Evolutionary conservation across 768 basidiomycete genomes (phyloP).

Genomic region (Psilocybe cyanescens): DNA sequence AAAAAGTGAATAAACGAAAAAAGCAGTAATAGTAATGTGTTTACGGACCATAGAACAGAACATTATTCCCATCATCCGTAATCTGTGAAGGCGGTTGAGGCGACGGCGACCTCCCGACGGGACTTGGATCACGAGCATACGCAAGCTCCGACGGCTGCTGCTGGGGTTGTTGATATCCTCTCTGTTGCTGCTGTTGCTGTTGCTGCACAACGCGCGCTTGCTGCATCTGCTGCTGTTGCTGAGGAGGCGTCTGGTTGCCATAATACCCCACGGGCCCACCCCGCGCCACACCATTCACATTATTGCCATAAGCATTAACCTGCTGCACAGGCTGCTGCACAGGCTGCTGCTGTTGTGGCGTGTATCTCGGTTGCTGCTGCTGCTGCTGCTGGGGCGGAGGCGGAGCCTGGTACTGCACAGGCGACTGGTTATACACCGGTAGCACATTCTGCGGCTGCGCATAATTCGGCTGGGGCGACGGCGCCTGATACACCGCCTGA

Average conservation of each 20-base stretch:
- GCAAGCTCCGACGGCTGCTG: slow-evolving; percentile 34
- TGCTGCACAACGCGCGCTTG: slow-evolving; percentile 32
- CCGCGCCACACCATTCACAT: slow-evolving; percentile 31
- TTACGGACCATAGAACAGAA: slow-evolving; percentile 86
- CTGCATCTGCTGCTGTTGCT: slow-evolving; percentile 27
- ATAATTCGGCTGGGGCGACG: slow-evolving; percentile 40
- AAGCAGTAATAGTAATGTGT: background rate
- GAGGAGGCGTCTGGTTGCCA: slow-evolving; percentile 30
- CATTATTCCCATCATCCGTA: slow-evolving; percentile 80
- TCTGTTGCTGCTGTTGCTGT: slow-evolving; percentile 26
- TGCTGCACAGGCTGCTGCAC: slow-evolving; percentile 19
- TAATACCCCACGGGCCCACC: slow-evolving; percentile 33
- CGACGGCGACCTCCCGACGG: slow-evolving; percentile 48
- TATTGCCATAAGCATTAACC: slow-evolving; percentile 21
- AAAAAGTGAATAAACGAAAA: background rate
- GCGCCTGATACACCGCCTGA: slow-evolving; percentile 38
- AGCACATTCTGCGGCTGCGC: slow-evolving; percentile 32
- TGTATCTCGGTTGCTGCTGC: slow-evolving; percentile 27
- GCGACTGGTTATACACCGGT: slow-evolving; percentile 29
- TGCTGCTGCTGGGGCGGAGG: slow-evolving; percentile 23
- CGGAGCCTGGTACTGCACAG: slow-evolving; percentile 25
- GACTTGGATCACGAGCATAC: slow-evolving; percentile 46
- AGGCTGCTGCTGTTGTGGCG: slow-evolving; percentile 19
- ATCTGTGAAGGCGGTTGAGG: slow-evolving; percentile 50
- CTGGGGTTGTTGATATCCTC: slow-evolving; percentile 33